phyloP scores from a whole-genome alignment of 805 yeast species.

The Yarrowia sp. region DNA sequence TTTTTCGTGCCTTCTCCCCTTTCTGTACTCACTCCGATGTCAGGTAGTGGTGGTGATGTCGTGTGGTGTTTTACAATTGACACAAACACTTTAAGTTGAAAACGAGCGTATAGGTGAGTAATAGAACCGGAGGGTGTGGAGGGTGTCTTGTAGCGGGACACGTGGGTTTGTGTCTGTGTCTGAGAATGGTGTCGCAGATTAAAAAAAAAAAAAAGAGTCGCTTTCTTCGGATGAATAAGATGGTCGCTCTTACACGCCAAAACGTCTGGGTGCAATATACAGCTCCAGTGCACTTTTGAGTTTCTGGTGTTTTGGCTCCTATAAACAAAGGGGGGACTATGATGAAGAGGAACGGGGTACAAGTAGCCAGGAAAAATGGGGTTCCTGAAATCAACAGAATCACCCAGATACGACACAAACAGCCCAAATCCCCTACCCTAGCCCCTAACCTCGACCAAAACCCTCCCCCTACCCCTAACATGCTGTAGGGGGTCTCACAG shows the following conservation, averaged over 20 bases:
- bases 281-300: conserved; percentile 6
- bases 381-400: no score
- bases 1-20: no score
- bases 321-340: background rate
- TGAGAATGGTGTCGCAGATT: no score
- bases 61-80: background rate
- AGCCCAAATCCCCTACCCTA: background rate
- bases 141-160: no score
- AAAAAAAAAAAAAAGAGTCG: no score
- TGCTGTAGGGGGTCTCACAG: background rate
- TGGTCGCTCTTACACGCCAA: no score
- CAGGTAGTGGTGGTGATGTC: background rate
- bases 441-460: background rate
- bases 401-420: no score
- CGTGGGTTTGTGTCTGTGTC: no score
- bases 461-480: background rate
- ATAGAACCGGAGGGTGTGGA: no score
- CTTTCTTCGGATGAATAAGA: no score
- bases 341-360: background rate
- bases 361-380: no score
- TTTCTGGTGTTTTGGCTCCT: background rate
- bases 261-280: background rate
- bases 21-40: background rate
- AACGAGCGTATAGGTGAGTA: background rate
- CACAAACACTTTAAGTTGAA: background rate